Conservation (phyloP, 2,329 filamentous ascomycete genomes). For the Sporothrix pseudoabietina region DNA sequence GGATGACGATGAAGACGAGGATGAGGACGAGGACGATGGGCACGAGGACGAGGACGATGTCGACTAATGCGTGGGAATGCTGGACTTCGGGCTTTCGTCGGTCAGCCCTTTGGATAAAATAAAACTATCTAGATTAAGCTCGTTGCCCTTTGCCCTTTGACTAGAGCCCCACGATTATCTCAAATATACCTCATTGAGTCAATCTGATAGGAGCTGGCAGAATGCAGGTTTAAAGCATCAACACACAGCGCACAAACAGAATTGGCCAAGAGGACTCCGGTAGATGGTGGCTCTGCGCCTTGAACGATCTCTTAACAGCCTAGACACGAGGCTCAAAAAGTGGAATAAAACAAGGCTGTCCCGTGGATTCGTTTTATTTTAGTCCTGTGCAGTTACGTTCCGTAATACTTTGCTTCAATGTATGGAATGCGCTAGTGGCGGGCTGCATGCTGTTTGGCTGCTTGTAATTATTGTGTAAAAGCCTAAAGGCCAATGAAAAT, state of each 20-base stretch:
- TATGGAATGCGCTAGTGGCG: slow-evolving; percentile 23
- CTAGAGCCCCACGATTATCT: neutral
- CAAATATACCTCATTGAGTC: neutral
- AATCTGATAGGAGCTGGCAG: neutral
- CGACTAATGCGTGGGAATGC: slow-evolving; percentile 36
- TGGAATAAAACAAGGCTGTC: neutral
- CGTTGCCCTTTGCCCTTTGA: neutral
- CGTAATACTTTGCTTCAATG: neutral
- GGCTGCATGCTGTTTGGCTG: slow-evolving; percentile 18
- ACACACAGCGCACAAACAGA: neutral
- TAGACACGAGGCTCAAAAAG: neutral
- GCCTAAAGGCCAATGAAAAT: slow-evolving; percentile 28
- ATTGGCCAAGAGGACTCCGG: neutral
- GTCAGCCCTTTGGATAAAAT: neutral
- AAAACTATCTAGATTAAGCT: neutral
- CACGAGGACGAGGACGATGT: slow-evolving; percentile 38
- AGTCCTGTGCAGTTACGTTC: neutral
- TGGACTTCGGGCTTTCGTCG: neutral
- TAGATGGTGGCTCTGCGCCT: neutral
- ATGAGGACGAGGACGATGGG: slow-evolving; percentile 33
- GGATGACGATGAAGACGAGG: slow-evolving; percentile 38
- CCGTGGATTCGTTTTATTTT: neutral
- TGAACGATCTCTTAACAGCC: neutral
- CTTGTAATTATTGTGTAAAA: neutral
- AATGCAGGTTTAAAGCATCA: neutral